Percentiles rank a stretch among this genome's conserved stretches.
Conservation (phyloP, 2,329 filamentous ascomycete genomes). For the Microdochium bolleyi region DNA sequence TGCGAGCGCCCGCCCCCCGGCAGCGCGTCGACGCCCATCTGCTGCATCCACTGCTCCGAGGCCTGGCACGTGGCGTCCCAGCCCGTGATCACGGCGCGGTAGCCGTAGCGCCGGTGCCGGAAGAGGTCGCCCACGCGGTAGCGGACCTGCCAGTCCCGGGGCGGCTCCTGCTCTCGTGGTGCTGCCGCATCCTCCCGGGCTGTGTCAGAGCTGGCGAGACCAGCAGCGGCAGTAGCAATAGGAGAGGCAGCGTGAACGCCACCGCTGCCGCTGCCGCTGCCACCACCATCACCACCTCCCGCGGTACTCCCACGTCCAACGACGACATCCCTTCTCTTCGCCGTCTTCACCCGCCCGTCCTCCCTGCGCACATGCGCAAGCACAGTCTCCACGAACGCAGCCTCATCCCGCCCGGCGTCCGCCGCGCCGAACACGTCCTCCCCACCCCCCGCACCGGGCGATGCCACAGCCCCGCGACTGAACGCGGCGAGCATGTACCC, state of each 20-base stretch:
- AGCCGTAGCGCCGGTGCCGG: background rate
- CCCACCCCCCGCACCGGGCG: background rate
- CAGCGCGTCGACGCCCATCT: conserved; percentile 1
- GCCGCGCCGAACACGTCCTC: background rate
- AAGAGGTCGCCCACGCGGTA: conserved; percentile 1
- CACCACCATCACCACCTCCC: background rate
- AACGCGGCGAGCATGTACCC: background rate
- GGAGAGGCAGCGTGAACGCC: background rate
- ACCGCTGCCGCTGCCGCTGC: background rate
- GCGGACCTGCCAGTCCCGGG: background rate
- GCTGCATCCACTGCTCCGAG: conserved; percentile 1
- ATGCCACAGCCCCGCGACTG: background rate
- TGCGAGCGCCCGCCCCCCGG: background rate
- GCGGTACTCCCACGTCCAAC: no score
- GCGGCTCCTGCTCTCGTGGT: background rate
- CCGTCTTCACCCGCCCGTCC: background rate
- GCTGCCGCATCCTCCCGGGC: background rate
- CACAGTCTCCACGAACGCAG: background rate
- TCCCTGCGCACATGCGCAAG: background rate
- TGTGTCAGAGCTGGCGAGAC: no score
- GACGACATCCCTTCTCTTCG: background rate
- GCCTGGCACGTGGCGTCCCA: conserved; percentile 1
- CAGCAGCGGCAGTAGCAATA: background rate
- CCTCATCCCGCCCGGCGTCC: background rate
- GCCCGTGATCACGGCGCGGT: conserved; percentile 1